Base-by-base conservation (phyloP, 768 basidiomycete genomes). In the Coprinopsis marcescibilis region DNA sequence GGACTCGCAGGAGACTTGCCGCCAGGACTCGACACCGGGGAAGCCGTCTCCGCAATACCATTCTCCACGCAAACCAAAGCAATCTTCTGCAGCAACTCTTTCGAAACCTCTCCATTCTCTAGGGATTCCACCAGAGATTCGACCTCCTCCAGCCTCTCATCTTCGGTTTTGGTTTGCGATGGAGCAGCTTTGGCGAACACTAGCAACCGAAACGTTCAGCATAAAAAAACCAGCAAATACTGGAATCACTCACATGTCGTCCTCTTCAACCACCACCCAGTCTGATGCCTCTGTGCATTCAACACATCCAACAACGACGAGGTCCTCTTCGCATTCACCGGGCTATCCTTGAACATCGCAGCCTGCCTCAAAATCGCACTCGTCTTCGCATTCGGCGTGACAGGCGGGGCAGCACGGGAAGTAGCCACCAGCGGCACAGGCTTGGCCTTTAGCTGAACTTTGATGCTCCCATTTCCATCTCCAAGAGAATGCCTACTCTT, bases 201-300 rank as follows among this genome's bases (percentile, higher is more conserved):
- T 78, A 53, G 15, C n/a, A n/a, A n/a, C n/a, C n/a, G n/a, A n/a
- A 15, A 24, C 35, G 35, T 17, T 19, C 17, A 19, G 17, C 49
- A 11, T 7, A 13, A 21, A 6, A 11, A 27, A 21, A 42, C 45
- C 3, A 53, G 37, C 44, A 37, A 14, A n/a, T 8, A 43, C 34
- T 20, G 20, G 3, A 43, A 33, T 29, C 41, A 77, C 80, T 61
- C 59, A 93, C 90, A 63, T 33, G 76, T 69, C 60, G 78, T 81
- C 53, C 85, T 73, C 60, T 86, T 89, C 51, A 80, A 60, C 90
- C 91, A 93, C 91, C 91, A 94, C 5, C 78, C 78, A 17, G 78
- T 81, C 56, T 87, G 83, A 55, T 82, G 78, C 50, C 73, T 81
- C 52, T 75, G 71, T 45, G 77, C 81, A 50, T 83, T 78, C 38